phyloP scores from a whole-genome alignment of 2,329 filamentous ascomycete genomes.

The Ophiostoma ulmi region DNA sequence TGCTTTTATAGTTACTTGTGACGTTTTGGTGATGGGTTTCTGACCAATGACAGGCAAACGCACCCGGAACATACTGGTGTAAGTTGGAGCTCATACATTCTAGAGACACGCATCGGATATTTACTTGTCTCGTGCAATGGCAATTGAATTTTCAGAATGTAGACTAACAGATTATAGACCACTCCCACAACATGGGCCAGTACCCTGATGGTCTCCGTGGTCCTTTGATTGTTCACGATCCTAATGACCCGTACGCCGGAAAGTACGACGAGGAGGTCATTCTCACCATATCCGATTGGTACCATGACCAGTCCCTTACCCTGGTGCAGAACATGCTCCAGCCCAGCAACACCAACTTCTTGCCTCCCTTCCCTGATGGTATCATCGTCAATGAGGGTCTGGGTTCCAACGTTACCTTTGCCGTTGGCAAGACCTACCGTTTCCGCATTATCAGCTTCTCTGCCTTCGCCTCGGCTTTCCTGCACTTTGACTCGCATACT shows the following conservation, averaged over 20 bases:
- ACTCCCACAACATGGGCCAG: constrained; percentile 59
- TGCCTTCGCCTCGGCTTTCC: constrained; percentile 40
- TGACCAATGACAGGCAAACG: constrained; percentile 18
- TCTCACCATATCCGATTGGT: constrained; percentile 49
- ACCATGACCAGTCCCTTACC: constrained; percentile 38
- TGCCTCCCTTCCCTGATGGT: constrained; percentile 40
- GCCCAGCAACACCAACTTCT: constrained; percentile 38
- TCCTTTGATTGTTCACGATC: constrained; percentile 56
- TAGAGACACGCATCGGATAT: not conserved
- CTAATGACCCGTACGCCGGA: constrained; percentile 46
- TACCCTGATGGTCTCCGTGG: constrained; percentile 64
- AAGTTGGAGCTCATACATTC: constrained; percentile 25
- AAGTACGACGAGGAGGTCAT: constrained; percentile 55
- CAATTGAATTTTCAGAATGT: too few relatives aligned
- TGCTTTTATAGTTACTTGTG: not conserved
- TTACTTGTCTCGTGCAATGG: not conserved
- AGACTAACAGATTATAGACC: constrained; percentile 38
- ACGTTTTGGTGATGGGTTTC: constrained; percentile 35
- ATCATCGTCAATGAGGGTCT: constrained; percentile 43
- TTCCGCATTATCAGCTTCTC: constrained; percentile 45
- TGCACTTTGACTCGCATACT: constrained; percentile 42
- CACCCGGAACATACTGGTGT: constrained; percentile 47
- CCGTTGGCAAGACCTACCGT: constrained; percentile 43
- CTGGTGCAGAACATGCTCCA: constrained; percentile 40
- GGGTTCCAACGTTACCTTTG: constrained; percentile 36